Evolutionary conservation across 2,329 filamentous ascomycete genomes (phyloP), one percentile per base, ranked within the genome.

Genomic region (Colletotrichum falcatum): DNA sequence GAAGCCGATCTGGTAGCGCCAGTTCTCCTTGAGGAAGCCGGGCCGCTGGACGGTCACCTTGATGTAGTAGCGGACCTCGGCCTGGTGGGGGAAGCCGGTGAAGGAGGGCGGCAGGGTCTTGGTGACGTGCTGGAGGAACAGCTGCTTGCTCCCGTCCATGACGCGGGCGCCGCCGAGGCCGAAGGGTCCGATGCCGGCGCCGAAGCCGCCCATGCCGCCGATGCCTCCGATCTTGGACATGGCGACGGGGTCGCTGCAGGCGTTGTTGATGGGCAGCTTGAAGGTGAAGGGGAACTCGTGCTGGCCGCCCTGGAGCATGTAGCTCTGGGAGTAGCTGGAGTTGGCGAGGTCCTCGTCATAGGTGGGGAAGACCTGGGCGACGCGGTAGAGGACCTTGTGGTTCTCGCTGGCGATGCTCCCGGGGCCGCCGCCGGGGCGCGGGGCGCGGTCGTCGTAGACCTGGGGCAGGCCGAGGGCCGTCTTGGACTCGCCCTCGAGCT

Each of bases 11-110:
- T 88, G 83, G 73, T 86, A 85, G 26, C 95, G 87, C 80, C 94
- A 92, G 76, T 98, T 98, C 81, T 97, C 94, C 78, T 95, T 95
- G 81, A 97, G 94, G 70, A 98, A 87, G 18, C 92, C 91, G 0
- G 94, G 94, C n/a, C 94, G 87, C 76, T 94, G 93, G 7, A 98
- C 90, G 0, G 96, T 98, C n/a, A 92, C 94, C 80, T 99, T 99
- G 78, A 98, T 87, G 78, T 93, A 99, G 81, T 99, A 99, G 74
- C 91, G 89, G 71, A 98, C 95, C 81, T 97, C 94, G 28, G 95
- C 95, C 79, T 95, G 90, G 39, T 91, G 92, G 0, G 94, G 93
- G 74, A 96, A 95, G 3, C 94, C 94, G n/a, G 88, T 93, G 64
- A 98, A 83, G 5, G 94, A 97, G 0, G 96, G 96, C 6, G 96